Base-by-base conservation (phyloP, 352 stramenopile species). In the Saprolegnia parasitica region DNA sequence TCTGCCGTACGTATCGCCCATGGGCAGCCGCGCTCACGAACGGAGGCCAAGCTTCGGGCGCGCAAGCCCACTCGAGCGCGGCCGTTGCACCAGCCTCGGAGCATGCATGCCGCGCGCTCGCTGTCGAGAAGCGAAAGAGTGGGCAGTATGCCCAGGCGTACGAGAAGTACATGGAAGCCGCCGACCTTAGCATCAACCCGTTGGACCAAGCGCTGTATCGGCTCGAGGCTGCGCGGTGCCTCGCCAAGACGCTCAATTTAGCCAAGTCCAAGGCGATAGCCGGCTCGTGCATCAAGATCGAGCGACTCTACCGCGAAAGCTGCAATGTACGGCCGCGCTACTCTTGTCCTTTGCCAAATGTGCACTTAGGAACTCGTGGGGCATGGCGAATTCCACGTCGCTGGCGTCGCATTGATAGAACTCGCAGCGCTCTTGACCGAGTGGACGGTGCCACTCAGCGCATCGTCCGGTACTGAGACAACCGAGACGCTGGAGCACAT, bases 1-100 rank as follows among this genome's bases (percentile, higher is more conserved):
- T 91, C 18, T 90, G 81, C 65, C 45, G 63, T 0, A 37, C 24
- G 11, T 70, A 70, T 4, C 29, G 32, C 11, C 50, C 63, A 6
- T 61, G 42, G 42, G 61, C 61, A 16, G 63, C 39, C 13, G 32
- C 63, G 8, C 13, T 70, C 23, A 61, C 50, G 8, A 35, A 61
- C 13, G 63, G 63, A 5, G 63, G 50, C 8, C 15, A 58, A 6
- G 10, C 21, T 10, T 70, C 63, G 20, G 39, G 54, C 24, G 5
- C 18, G 11, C 24, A 40, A 24, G 20, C 13, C 35, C 52, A 60
- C 35, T 29, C 24, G n/a, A 24, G 52, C 20, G 20, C 37, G 20
- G 32, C 40, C 5, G 26, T 23, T 5, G 15, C 46, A 66, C 39
- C 58, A 5, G 24, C 23, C 5, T 52, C 58, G 20, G 46, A 70